Conservation (phyloP, 352 stramenopile species). For the Pythium grandisporangium region DNA sequence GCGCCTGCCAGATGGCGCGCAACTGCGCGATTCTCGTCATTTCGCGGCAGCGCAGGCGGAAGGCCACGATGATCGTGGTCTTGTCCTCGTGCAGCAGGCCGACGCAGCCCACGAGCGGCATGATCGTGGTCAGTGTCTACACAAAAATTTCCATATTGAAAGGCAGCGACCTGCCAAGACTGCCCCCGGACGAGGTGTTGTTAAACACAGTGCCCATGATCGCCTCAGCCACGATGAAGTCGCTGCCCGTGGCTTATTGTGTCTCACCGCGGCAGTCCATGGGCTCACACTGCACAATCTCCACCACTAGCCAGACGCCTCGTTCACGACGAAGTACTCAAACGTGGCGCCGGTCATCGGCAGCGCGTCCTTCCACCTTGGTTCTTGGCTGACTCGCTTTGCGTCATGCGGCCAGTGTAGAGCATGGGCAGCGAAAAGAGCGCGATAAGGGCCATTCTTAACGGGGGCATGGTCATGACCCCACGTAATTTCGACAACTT, state of each 20-base stretch:
- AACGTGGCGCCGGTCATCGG: conserved; percentile 71
- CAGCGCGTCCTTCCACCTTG: conserved; percentile 50
- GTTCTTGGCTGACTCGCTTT: too few relatives aligned
- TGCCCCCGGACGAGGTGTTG: conserved; percentile 22
- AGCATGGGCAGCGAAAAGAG: too few relatives aligned
- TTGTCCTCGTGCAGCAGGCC: conserved; percentile 47
- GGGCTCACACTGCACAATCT: conserved; percentile 56
- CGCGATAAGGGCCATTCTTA: too few relatives aligned
- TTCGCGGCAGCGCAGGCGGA: conserved; percentile 24
- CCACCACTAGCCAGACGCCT: conserved; percentile 75
- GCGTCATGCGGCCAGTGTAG: too few relatives aligned
- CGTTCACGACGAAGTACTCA: conserved; percentile 82
- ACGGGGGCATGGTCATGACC: too few relatives aligned
- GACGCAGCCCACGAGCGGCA: conserved; percentile 35
- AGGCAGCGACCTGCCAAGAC: conserved; percentile 32
- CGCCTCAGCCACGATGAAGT: conserved; percentile 28
- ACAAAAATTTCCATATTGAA: conserved; percentile 29
- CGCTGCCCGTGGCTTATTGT: conserved; percentile 32
- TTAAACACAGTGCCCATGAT: conserved; percentile 43
- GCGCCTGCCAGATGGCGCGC: conserved; percentile 62
- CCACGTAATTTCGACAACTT: too few relatives aligned
- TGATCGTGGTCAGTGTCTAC: conserved; percentile 18
- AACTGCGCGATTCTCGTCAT: conserved; percentile 56
- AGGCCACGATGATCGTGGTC: conserved; percentile 6
- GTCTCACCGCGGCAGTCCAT: conserved; percentile 36